Evolutionary conservation across 192 early-diverging fungal genomes (phyloP).

Genomic region (Martensiomyces pterosporus): DNA sequence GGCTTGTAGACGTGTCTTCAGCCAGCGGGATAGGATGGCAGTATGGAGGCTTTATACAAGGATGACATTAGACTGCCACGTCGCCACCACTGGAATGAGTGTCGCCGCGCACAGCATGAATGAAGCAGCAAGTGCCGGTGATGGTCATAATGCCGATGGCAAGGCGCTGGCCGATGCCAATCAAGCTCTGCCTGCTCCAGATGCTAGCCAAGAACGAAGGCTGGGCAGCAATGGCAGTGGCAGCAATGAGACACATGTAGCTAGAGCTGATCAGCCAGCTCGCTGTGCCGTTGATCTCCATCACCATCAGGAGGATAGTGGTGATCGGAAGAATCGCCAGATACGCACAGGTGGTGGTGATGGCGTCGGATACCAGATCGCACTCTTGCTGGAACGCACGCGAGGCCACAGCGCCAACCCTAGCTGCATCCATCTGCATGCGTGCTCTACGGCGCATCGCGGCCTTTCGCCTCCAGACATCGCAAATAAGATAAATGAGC

Average conservation of each 20-base stretch:
- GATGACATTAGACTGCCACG: no score
- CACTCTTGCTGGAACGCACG: constrained; percentile 10
- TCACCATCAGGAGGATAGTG: constrained; percentile 17
- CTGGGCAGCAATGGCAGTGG: constrained; percentile 16
- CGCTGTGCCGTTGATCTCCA: constrained; percentile 39
- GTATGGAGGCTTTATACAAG: no score
- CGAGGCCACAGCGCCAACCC: background rate
- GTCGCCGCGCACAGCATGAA: background rate
- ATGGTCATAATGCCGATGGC: constrained; percentile 15
- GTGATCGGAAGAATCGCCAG: constrained; percentile 31
- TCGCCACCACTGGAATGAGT: no score
- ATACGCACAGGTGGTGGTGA: constrained; percentile 11
- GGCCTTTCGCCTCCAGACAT: constrained; percentile 14
- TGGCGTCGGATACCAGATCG: constrained; percentile 6
- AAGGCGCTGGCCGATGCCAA: constrained; percentile 17
- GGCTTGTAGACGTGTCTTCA: no score
- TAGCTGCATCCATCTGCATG: background rate
- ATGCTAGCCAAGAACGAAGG: constrained; percentile 17
- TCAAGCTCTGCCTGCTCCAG: constrained; percentile 6
- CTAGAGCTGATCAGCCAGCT: constrained; percentile 28
- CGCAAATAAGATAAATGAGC: constrained; percentile 9
- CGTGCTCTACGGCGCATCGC: constrained; percentile 8
- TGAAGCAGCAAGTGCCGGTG: constrained; percentile 21
- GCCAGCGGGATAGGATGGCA: no score
- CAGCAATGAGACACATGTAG: constrained; percentile 33